Percentiles rank a stretch among this genome's conserved stretches.
These are phyloP conservation scores for Bacidia gigantensis DNA, from an alignment of 495 filamentous ascomycete genomes.

Conservation along the genomic window DNA sequence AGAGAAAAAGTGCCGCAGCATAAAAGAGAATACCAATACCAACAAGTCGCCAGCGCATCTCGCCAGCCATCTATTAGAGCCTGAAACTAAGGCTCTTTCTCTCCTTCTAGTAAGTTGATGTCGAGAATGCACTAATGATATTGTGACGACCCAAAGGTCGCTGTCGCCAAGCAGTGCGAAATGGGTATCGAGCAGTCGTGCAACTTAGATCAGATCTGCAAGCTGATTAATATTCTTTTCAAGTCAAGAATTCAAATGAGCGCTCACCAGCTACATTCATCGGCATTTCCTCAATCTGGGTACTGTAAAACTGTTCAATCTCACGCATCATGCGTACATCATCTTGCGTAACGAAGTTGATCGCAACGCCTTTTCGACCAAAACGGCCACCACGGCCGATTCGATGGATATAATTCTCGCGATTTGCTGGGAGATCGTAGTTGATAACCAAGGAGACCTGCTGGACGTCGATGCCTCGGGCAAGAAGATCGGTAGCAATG, in stretches of 20 bases:
- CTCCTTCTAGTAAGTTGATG: not conserved
- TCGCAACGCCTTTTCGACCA: slow-evolving; percentile 98
- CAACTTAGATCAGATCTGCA: slow-evolving; percentile 36
- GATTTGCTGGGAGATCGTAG: slow-evolving; percentile 96
- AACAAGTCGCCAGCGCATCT: slow-evolving; percentile 4
- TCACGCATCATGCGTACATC: slow-evolving; percentile 99
- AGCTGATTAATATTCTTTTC: not conserved
- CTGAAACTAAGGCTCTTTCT: not conserved
- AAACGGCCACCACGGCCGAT: slow-evolving; percentile 98
- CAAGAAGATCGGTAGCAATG: slow-evolving; percentile 93
- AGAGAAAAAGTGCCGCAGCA: slow-evolving; percentile 7
- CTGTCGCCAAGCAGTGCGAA: not conserved
- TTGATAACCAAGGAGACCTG: slow-evolving; percentile 99
- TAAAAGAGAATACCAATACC: slow-evolving; percentile 5
- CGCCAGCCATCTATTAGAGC: slow-evolving; percentile 9
- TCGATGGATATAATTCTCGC: slow-evolving; percentile 99
- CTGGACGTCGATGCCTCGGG: slow-evolving; percentile 98
- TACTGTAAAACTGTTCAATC: slow-evolving; percentile 65
- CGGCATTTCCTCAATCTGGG: slow-evolving; percentile 49
- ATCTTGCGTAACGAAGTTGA: slow-evolving; percentile 99
- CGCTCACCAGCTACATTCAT: slow-evolving; percentile 44
- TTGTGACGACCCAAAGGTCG: too few species aligned
- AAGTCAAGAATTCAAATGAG: not conserved
- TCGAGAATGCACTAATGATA: not conserved
- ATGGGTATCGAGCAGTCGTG: not conserved